Evolutionary conservation across 176 grass and related monocot genomes (phyloP).

Genomic region (Dactylis glomerata): DNA sequence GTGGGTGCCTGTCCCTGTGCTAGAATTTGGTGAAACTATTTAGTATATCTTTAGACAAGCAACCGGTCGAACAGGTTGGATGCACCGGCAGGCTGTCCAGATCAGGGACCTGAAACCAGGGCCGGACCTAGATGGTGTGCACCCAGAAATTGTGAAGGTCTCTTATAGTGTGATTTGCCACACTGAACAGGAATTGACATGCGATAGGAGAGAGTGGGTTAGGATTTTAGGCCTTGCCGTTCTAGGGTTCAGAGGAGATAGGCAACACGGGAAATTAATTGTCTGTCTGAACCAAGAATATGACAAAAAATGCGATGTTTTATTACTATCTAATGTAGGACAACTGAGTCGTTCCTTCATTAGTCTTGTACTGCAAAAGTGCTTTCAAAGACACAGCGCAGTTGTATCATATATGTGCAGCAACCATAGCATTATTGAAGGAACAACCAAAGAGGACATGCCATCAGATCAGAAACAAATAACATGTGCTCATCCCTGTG

Average conservation of each 20-base stretch:
- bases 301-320: not conserved
- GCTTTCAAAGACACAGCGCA: not conserved
- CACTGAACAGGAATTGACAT: not conserved
- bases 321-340: not conserved
- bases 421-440: not conserved
- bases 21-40: not conserved
- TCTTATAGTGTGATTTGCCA: not conserved
- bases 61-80: not conserved
- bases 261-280: not conserved
- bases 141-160: not conserved
- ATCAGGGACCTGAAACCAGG: not conserved
- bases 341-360: not conserved
- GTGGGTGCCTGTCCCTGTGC: not conserved
- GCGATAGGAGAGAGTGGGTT: not conserved
- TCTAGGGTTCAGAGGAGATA: not conserved
- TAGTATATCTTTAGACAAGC: not conserved
- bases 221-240: not conserved
- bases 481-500: not conserved
- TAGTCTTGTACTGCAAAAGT: not conserved
- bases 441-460: not conserved
- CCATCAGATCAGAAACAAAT: not conserved
- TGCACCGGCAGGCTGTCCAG: not conserved
- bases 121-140: not conserved
- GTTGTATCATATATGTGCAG: not conserved
- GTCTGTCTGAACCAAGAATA: not conserved